A percentile compares a stretch with the other conserved stretches of the same genome.
Evolutionary conservation across 2,329 filamentous ascomycete genomes (phyloP).

Genomic region (Tolypocladium endophyticum): DNA sequence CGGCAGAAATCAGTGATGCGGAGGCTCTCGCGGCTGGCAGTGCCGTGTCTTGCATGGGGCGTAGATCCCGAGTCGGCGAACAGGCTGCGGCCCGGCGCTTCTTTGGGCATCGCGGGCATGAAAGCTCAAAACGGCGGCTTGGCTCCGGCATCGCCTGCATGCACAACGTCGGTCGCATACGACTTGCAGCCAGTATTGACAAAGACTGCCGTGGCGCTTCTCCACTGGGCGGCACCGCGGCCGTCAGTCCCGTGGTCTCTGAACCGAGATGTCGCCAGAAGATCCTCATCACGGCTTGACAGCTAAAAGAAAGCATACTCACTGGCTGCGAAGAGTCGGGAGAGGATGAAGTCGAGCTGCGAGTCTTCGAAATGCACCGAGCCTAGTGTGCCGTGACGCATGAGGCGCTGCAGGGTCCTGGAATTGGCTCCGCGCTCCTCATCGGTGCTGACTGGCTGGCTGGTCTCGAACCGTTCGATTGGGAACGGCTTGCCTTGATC

Average conservation of each 20-base stretch:
- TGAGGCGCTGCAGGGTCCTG: background rate
- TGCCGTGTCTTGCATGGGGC: background rate
- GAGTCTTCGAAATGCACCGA: background rate
- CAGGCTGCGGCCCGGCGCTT: background rate
- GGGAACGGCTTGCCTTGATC: background rate
- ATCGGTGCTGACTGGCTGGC: background rate
- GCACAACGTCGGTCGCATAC: background rate
- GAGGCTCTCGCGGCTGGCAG: background rate
- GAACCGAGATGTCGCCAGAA: background rate
- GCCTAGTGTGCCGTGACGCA: background rate
- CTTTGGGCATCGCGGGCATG: background rate
- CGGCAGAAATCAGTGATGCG: background rate
- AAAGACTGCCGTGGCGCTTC: background rate
- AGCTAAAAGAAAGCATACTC: background rate
- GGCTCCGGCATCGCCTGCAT: background rate
- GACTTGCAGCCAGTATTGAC: too few species aligned
- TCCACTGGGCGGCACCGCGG: background rate
- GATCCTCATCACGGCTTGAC: background rate
- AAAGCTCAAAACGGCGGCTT: background rate
- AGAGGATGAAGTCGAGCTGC: background rate
- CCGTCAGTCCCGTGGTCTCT: background rate
- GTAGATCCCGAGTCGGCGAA: background rate
- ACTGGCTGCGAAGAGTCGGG: background rate
- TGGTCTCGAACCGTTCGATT: background rate
- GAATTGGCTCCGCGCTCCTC: background rate